Base-by-base conservation (phyloP, 2,329 filamentous ascomycete species). In the Sporothrix pseudoabietina region DNA sequence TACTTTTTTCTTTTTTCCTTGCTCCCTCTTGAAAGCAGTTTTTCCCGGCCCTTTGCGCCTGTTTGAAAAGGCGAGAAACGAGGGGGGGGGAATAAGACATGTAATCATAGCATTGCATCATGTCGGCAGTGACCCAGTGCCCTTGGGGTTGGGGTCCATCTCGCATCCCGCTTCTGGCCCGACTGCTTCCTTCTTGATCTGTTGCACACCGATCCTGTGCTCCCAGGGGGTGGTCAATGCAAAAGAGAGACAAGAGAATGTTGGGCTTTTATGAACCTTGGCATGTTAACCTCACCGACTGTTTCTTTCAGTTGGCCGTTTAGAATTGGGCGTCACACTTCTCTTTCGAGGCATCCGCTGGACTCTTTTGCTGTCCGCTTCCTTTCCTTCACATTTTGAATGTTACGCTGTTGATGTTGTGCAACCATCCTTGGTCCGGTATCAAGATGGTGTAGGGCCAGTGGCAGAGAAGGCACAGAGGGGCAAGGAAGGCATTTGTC, bases 191-290 rank as follows among this genome's bases (percentile, higher is more conserved):
- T 35, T 55, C 14, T 10, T 26, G 26, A n/a, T 26, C 9, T 57
- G 54, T 32, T 22, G 39, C 54, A 72, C 71, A 69, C 65, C 71
- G 63, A 72, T 72, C 63, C 63, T n/a, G 71, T 59, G 47, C 52
- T 26, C 26, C 19, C 41, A 39, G 41, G 30, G 10, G 26, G 26
- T 26, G 26, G 26, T 26, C 26, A 26, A 26, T 2, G 26, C 26
- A 26, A 26, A 26, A 52, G 55, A 54, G 14, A n/a, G 54, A 9
- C 30, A 44, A 26, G 10, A 30, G n/a, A 41, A 41, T 8, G 10
- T 39, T 30, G n/a, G 59, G 1, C 8, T 7, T 66, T n/a, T 14
- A 3, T 16, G 35, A 10, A n/a, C n/a, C n/a, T 39, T 16, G 39
- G 39, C 12, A 30, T 9, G 22, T 19, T 16, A 16, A 10, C 39